phyloP scores from a whole-genome alignment of 352 stramenopile species.

The Phytophthora hybrid region DNA sequence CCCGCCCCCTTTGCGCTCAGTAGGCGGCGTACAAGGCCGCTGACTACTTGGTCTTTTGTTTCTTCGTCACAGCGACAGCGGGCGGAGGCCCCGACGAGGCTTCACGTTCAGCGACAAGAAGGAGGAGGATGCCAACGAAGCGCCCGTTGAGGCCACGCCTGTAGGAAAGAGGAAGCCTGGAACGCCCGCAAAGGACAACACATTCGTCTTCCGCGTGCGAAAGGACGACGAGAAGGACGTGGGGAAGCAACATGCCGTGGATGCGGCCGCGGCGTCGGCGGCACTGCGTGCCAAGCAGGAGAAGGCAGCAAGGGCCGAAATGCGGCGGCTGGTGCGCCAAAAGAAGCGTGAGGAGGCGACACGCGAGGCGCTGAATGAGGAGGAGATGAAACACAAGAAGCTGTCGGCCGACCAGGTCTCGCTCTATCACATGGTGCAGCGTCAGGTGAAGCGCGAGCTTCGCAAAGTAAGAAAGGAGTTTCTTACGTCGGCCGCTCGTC shows the following conservation, averaged over 20 bases:
- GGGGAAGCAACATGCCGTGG: constrained; percentile 35
- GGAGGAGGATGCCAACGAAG: constrained; percentile 19
- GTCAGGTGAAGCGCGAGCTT: constrained; percentile 68
- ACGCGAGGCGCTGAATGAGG: constrained; percentile 48
- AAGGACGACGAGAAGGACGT: constrained; percentile 47
- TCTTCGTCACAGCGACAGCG: constrained; percentile 24
- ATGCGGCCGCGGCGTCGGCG: constrained; percentile 53
- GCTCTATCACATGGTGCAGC: constrained; percentile 69
- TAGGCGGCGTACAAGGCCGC: not conserved
- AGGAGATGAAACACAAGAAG: constrained; percentile 48
- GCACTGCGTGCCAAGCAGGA: constrained; percentile 61
- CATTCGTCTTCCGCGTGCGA: constrained; percentile 66
- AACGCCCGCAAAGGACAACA: constrained; percentile 35
- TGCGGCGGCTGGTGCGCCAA: constrained; percentile 50
- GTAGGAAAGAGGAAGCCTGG: constrained; percentile 32
- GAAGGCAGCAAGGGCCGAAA: constrained; percentile 52
- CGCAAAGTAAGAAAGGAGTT: constrained; percentile 78
- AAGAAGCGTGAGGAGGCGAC: constrained; percentile 59
- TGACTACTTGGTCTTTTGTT: constrained; percentile 16
- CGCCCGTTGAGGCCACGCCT: constrained; percentile 37
- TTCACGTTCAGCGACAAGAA: constrained; percentile 70
- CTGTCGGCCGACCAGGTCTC: constrained; percentile 62
- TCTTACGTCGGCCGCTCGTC: constrained; percentile 56
- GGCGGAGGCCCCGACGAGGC: constrained; percentile 46
- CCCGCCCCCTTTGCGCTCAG: not conserved